These are phyloP conservation scores for Fusarium hostae DNA, from an alignment of 2,329 filamentous ascomycete species.

Conservation along the genomic window DNA sequence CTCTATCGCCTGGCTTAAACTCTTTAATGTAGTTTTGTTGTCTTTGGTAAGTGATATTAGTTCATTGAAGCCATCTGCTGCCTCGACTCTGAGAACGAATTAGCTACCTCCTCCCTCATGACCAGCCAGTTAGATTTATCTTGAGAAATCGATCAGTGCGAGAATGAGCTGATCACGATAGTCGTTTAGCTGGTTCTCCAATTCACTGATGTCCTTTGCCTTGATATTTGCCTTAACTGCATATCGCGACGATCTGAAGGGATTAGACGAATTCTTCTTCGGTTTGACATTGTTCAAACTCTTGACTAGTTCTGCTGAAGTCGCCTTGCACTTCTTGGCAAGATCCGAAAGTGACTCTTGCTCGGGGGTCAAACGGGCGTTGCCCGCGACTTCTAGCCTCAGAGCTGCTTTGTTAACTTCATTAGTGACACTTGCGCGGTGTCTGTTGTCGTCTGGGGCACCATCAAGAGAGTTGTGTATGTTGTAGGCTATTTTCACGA, in stretches of 20 bases:
- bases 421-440: accelerated
- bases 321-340: not conserved
- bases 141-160: not conserved
- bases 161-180: not conserved
- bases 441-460: not conserved
- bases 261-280: accelerated
- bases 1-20: not conserved
- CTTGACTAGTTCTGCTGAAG: not conserved
- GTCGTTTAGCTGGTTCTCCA: accelerated
- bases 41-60: not conserved
- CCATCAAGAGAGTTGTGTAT: not conserved
- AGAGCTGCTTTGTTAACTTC: not conserved
- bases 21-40: not conserved
- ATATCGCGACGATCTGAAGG: not conserved
- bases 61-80: not conserved
- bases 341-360: not conserved
- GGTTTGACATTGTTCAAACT: accelerated
- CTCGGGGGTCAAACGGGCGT: not conserved
- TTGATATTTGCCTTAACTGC: not conserved
- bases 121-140: accelerated
- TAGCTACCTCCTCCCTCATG: accelerated
- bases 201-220: accelerated
- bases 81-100: accelerated
- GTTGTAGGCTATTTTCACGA: not conserved
- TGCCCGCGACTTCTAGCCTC: not conserved